These are phyloP conservation scores for Schwanniomyces pseudopolymorphus DNA, from an alignment of 805 yeast species.

Conservation along the genomic window DNA sequence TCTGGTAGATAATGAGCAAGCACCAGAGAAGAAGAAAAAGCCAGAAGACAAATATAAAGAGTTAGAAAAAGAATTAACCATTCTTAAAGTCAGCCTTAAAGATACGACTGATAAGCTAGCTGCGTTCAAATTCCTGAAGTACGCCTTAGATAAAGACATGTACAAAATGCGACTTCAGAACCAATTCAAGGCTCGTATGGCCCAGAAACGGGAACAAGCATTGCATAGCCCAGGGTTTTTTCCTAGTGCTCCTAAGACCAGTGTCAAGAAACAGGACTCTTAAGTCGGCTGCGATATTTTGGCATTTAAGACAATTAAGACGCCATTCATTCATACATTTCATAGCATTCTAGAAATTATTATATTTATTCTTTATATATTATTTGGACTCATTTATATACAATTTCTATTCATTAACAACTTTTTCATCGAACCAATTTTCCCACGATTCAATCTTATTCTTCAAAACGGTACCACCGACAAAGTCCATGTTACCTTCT, in stretches of 20 bases:
- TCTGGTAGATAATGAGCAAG: conserved; percentile 16
- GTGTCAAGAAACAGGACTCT: not conserved
- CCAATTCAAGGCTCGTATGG: conserved; percentile 31
- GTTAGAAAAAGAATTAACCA: conserved; percentile 13
- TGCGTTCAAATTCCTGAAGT: conserved; percentile 35
- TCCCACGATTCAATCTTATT: conserved; percentile 59
- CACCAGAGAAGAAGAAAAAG: conserved; percentile 17
- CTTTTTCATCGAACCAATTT: conserved; percentile 77
- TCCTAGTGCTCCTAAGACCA: conserved; percentile 30
- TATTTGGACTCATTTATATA: not conserved
- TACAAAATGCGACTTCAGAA: conserved; percentile 41
- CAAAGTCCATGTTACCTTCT: conserved; percentile 70
- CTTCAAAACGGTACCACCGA: conserved; percentile 70
- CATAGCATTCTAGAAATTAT: not conserved
- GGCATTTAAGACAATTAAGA: not conserved
- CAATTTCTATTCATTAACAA: conserved; percentile 44
- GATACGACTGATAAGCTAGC: conserved; percentile 20
- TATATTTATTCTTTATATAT: not conserved
- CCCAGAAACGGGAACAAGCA: conserved; percentile 27
- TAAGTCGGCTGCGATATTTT: not conserved
- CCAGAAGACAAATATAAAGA: conserved; percentile 15
- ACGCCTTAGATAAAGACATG: conserved; percentile 39
- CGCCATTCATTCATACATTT: not conserved
- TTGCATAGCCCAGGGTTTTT: conserved; percentile 37
- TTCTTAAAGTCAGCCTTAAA: conserved; percentile 17